Conservation (phyloP, 192 early-diverging fungal genomes). For the Backusella westeae region DNA sequence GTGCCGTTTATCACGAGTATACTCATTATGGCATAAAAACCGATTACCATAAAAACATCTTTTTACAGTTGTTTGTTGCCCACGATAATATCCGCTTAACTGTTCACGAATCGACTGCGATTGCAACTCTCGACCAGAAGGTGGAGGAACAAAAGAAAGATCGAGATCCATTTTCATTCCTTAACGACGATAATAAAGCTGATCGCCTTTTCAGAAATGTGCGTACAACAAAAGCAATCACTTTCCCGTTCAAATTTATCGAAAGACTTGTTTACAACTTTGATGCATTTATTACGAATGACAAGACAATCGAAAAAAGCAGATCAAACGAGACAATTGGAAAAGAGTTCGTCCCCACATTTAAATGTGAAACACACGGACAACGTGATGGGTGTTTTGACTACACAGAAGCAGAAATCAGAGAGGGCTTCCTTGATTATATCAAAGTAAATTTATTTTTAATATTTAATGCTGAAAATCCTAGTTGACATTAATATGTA, state of each 20-base stretch:
- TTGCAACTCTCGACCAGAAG: not conserved
- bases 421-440: not conserved
- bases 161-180: not conserved
- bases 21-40: not conserved
- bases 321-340: not conserved
- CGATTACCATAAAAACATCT: not conserved
- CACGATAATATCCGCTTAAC: not conserved
- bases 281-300: not conserved
- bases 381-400: not conserved
- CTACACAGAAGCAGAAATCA: not conserved
- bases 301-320: not conserved
- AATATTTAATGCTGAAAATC: not conserved
- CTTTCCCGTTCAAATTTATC: constrained; percentile 8
- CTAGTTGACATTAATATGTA: not conserved
- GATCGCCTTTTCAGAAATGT: not conserved
- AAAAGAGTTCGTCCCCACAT: not conserved
- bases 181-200: not conserved
- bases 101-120: not conserved
- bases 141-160: not conserved
- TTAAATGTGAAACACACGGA: not conserved
- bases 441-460: not conserved
- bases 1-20: constrained; percentile 42
- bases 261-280: not conserved
- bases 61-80: not conserved
- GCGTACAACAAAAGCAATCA: not conserved